Percentiles rank a stretch among this genome's conserved stretches.
Evolutionary conservation across 805 yeast genomes (phyloP).

Genomic region (Saturnispora bothae): DNA sequence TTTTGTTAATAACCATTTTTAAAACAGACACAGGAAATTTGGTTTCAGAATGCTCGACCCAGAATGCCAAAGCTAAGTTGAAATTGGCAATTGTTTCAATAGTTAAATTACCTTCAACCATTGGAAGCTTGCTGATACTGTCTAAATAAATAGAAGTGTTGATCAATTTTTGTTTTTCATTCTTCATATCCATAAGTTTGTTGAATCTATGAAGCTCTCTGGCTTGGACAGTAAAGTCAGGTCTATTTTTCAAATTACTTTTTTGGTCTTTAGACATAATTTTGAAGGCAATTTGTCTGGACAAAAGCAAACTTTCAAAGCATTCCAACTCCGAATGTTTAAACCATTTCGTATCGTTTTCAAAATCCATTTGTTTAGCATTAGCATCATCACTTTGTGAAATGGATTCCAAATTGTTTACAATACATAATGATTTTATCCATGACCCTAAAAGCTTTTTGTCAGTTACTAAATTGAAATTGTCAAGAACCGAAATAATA

Average conservation of each 20-base stretch:
- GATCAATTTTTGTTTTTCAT: slow-evolving; percentile 38
- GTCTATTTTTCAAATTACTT: neutral
- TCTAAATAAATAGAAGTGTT: slow-evolving; percentile 39
- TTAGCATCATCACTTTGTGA: slow-evolving; percentile 8
- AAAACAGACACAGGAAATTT: slow-evolving; percentile 48
- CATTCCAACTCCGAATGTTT: slow-evolving; percentile 24
- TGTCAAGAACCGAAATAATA: slow-evolving; percentile 3
- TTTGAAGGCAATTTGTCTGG: slow-evolving; percentile 32
- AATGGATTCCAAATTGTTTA: slow-evolving; percentile 19
- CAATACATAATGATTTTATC: slow-evolving; percentile 25
- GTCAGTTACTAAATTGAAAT: neutral
- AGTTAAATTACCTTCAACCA: slow-evolving; percentile 1
- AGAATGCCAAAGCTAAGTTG: slow-evolving; percentile 50
- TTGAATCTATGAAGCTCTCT: slow-evolving; percentile 36
- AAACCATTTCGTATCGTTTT: slow-evolving; percentile 29
- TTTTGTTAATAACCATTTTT: slow-evolving; percentile 23
- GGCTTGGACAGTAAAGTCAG: slow-evolving; percentile 18
- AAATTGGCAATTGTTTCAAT: slow-evolving; percentile 25
- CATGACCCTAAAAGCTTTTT: slow-evolving; percentile 17
- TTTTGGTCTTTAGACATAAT: slow-evolving; percentile 10
- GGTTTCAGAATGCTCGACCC: slow-evolving; percentile 49
- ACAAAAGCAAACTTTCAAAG: slow-evolving; percentile 34
- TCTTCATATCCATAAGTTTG: slow-evolving; percentile 28
- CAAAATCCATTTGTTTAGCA: slow-evolving; percentile 7
- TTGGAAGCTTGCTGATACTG: slow-evolving; percentile 23